phyloP scores from a whole-genome alignment of 768 basidiomycete species.

The Russula griseocarnosa region DNA sequence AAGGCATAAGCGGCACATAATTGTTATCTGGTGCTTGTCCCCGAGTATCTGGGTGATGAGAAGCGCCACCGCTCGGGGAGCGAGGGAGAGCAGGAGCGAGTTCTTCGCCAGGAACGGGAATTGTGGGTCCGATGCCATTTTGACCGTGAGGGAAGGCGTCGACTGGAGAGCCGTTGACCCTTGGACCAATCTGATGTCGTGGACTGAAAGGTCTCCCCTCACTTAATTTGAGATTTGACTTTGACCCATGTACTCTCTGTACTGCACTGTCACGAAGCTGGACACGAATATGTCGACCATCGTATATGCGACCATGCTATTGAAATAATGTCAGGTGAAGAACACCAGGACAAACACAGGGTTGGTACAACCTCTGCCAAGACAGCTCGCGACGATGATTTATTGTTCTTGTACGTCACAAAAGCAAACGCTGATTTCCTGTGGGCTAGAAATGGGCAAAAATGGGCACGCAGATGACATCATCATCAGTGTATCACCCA shows the following conservation, averaged over 20 bases:
- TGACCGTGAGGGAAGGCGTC: constrained; percentile 4
- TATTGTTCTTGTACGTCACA: constrained; percentile 61
- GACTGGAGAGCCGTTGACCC: constrained; percentile 7
- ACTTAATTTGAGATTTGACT: constrained; percentile 32
- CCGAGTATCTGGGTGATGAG: constrained; percentile 5
- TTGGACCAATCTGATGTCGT: constrained; percentile 14
- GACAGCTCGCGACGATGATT: constrained; percentile 64
- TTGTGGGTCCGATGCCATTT: not conserved
- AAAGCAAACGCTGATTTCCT: constrained; percentile 74
- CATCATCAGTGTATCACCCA: constrained; percentile 36
- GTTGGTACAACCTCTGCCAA: constrained; percentile 50
- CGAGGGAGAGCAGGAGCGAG: not conserved
- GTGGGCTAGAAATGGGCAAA: constrained; percentile 47
- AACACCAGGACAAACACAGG: not conserved
- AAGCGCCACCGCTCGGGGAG: constrained; percentile 7
- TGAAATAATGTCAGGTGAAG: constrained; percentile 18
- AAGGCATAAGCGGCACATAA: constrained; percentile 10
- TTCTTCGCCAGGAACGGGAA: constrained; percentile 9
- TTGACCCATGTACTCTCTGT: constrained; percentile 31
- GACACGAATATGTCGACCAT: constrained; percentile 70
- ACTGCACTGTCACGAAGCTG: constrained; percentile 69
- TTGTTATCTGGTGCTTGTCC: constrained; percentile 9
- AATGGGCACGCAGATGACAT: not conserved
- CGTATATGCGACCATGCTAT: constrained; percentile 68
- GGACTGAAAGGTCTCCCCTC: constrained; percentile 19